A percentile compares a stretch with the other conserved stretches of the same genome.
Conservation (phyloP, 2,329 filamentous ascomycete species). For the Geosmithia morbida region DNA sequence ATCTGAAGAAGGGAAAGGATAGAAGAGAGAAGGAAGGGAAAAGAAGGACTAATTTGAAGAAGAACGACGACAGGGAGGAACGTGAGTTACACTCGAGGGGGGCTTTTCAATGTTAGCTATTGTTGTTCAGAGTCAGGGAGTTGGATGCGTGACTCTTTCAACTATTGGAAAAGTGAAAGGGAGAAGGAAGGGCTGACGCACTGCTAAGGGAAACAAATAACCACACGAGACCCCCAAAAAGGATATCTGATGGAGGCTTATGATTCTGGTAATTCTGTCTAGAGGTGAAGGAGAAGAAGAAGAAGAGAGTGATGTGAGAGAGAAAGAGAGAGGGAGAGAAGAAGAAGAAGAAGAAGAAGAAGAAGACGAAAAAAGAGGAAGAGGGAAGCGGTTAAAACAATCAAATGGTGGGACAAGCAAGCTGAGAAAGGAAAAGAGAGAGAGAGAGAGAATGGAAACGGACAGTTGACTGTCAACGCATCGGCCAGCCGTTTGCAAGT, state of each 20-base stretch:
- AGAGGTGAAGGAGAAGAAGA: too few species aligned
- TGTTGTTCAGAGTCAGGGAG: not conserved
- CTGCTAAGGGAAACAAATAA: not conserved
- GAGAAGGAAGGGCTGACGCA: not conserved
- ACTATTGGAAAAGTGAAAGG: not conserved
- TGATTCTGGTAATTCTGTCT: not conserved
- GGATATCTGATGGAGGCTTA: too few species aligned
- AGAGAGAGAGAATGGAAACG: slow-evolving; percentile 7
- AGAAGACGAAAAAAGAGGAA: slow-evolving; percentile 2
- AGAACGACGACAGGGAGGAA: too few species aligned
- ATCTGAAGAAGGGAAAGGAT: not conserved
- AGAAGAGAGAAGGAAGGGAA: not conserved
- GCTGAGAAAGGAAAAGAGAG: too few species aligned
- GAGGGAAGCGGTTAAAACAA: slow-evolving; percentile 2
- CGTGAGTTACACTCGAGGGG: not conserved
- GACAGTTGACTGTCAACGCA: slow-evolving; percentile 1
- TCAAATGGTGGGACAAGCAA: not conserved
- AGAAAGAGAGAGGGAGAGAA: not conserved
- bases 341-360: not conserved
- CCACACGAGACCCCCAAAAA: too few species aligned
- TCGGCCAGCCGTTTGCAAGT: not conserved
- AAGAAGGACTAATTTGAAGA: too few species aligned
- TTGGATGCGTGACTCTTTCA: not conserved
- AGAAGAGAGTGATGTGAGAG: not conserved
- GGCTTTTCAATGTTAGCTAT: not conserved